A percentile compares a stretch with the other conserved stretches of the same genome.
phyloP scores from a whole-genome alignment of 495 filamentous ascomycete genomes.

The Thermochaetoides thermophila region DNA sequence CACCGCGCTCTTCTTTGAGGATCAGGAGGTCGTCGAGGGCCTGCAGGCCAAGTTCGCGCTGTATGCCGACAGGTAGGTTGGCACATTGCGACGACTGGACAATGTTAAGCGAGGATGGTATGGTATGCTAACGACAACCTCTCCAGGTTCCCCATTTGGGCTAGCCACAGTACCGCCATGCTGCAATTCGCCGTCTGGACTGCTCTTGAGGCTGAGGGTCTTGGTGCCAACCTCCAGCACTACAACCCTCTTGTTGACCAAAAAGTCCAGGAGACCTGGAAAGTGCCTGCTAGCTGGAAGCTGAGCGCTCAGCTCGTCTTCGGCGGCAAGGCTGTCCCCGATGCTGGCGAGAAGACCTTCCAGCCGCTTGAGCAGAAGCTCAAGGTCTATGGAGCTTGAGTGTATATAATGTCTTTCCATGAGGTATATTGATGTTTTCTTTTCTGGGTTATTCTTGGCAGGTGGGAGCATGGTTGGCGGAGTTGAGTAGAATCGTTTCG shows the following conservation, averaged over 20 bases:
- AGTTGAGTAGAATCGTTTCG: too few species aligned
- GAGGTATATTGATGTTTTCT: too few species aligned
- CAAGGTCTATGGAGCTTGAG: slow-evolving; percentile 31
- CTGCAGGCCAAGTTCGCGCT: slow-evolving; percentile 38
- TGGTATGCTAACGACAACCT: too few species aligned
- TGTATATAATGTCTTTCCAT: too few species aligned
- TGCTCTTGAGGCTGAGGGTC: slow-evolving; percentile 50
- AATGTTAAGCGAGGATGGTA: too few species aligned
- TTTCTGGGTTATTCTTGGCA: too few species aligned
- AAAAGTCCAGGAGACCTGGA: slow-evolving; percentile 42
- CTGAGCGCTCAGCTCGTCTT: slow-evolving; percentile 48
- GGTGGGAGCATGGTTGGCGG: too few species aligned
- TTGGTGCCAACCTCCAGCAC: slow-evolving; percentile 62
- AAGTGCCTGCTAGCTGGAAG: slow-evolving; percentile 43
- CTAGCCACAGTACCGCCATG: slow-evolving; percentile 49
- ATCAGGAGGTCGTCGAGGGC: slow-evolving; percentile 32
- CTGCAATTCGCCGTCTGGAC: slow-evolving; percentile 53
- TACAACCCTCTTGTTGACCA: slow-evolving; percentile 54
- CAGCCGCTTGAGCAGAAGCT: slow-evolving; percentile 39
- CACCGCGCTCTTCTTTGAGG: slow-evolving; percentile 53
- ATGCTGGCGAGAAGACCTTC: slow-evolving; percentile 39
- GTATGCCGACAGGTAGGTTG: slow-evolving; percentile 35
- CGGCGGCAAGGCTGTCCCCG: slow-evolving; percentile 33
- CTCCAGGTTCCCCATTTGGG: slow-evolving; percentile 46
- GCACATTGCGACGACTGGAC: too few species aligned